Conservation (phyloP, 306 rosid species). For the Biancaea sappan region DNA sequence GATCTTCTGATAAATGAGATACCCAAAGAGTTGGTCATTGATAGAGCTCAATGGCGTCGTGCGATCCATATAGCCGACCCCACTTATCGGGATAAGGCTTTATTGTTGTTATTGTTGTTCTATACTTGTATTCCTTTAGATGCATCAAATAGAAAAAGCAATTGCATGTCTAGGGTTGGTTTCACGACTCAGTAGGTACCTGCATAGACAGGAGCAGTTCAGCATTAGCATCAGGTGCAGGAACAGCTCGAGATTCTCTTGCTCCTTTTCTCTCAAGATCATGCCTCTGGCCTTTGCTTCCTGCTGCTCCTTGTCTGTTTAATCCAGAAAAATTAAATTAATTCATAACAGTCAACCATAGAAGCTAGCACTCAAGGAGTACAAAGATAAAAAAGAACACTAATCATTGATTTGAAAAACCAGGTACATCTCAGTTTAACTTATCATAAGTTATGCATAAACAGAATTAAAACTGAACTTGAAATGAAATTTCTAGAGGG, state of each 20-base stretch:
- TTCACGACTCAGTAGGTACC: slow-evolving; percentile 47
- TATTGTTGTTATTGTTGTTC: too few species aligned
- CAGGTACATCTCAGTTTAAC: background rate
- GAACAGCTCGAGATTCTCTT: slow-evolving; percentile 86
- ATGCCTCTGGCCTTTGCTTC: slow-evolving; percentile 76
- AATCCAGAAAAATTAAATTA: slow-evolving; percentile 28
- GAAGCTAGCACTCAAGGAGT: slow-evolving; percentile 1
- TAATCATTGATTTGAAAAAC: background rate
- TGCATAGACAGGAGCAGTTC: slow-evolving; percentile 90
- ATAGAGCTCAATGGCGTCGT: too few species aligned
- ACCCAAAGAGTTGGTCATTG: too few species aligned
- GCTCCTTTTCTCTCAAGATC: slow-evolving; percentile 79
- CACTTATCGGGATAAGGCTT: too few species aligned
- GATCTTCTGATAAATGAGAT: too few species aligned
- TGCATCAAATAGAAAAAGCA: background rate
- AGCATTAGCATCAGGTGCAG: slow-evolving; percentile 99
- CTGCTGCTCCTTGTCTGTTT: slow-evolving; percentile 87
- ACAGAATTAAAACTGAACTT: background rate
- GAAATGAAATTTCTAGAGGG: background rate
- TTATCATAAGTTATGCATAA: background rate
- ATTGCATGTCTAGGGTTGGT: background rate
- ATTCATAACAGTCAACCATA: slow-evolving; percentile 15
- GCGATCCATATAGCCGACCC: too few species aligned
- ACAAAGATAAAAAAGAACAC: slow-evolving; percentile 1
- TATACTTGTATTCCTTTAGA: too few species aligned